Conservation (phyloP, 495 filamentous ascomycete genomes). For the Lepraria neglecta region DNA sequence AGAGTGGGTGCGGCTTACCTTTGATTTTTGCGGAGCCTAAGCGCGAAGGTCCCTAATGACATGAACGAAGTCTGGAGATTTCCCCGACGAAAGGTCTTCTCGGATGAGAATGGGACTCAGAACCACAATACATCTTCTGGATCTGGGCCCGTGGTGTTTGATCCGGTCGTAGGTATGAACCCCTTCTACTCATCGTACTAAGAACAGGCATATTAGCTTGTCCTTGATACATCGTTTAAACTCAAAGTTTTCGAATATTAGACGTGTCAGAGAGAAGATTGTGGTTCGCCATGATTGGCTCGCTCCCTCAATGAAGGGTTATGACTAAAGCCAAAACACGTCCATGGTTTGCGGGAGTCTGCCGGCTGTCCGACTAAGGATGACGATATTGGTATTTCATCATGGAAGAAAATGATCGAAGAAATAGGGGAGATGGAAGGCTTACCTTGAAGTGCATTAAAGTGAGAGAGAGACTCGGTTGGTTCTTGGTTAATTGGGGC, state of each 20-base stretch:
- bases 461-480: background rate
- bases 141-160: too few species aligned
- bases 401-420: constrained; percentile 15
- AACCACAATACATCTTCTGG: too few species aligned
- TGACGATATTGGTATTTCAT: constrained; percentile 35
- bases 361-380: constrained; percentile 34
- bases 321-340: constrained; percentile 17
- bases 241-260: too few species aligned
- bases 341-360: constrained; percentile 15
- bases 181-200: too few species aligned
- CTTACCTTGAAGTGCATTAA: background rate
- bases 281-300: constrained; percentile 28
- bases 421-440: background rate
- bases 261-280: constrained; percentile 36
- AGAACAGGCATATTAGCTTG: too few species aligned
- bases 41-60: too few species aligned
- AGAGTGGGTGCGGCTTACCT: background rate
- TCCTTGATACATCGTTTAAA: too few species aligned
- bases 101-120: too few species aligned
- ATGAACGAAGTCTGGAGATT: too few species aligned
- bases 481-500: too few species aligned
- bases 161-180: too few species aligned
- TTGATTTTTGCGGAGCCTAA: background rate
- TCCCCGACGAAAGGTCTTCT: too few species aligned
- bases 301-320: constrained; percentile 19